phyloP scores from a whole-genome alignment of 257 asterid species.

The Coffea eugenioides region DNA sequence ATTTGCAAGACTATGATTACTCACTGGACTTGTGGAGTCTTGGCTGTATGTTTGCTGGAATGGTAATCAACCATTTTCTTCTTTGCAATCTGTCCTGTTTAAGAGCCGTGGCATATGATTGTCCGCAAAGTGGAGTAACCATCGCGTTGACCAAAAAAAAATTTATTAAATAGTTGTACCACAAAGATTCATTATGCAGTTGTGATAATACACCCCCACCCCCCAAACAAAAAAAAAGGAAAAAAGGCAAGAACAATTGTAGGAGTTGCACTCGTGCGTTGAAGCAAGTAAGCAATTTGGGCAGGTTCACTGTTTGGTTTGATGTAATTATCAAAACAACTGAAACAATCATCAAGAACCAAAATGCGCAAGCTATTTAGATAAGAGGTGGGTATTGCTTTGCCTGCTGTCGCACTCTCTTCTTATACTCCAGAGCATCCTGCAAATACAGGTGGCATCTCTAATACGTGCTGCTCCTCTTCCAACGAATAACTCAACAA shows the following conservation, averaged over 20 bases:
- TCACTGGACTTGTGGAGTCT: slow-evolving; percentile 94
- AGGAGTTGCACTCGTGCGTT: too few relatives aligned
- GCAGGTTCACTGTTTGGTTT: too few relatives aligned
- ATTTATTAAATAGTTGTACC: too few relatives aligned
- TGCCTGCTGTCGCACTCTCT: slow-evolving; percentile 73
- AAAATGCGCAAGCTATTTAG: slow-evolving; percentile 21
- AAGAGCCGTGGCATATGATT: too few relatives aligned
- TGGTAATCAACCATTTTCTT: slow-evolving; percentile 40
- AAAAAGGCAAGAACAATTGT: too few relatives aligned
- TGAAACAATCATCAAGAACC: slow-evolving; percentile 8
- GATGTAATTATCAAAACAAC: neutral
- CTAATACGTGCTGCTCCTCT: slow-evolving; percentile 98
- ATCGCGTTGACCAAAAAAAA: too few relatives aligned
- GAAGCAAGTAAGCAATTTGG: too few relatives aligned
- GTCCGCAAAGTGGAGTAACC: too few relatives aligned
- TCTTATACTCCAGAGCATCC: slow-evolving; percentile 81
- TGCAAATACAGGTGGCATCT: slow-evolving; percentile 50
- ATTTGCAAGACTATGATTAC: slow-evolving; percentile 96
- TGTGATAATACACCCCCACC: too few relatives aligned
- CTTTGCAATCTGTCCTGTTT: neutral
- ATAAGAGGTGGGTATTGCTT: slow-evolving; percentile 72
- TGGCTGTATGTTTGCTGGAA: slow-evolving; percentile 92
- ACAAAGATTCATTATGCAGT: too few relatives aligned
- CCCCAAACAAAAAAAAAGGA: too few relatives aligned
- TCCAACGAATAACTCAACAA: slow-evolving; percentile 95